A percentile compares a stretch with the other conserved stretches of the same genome.
These are phyloP conservation scores for Lupinus albus DNA, from an alignment of 306 rosid species.

Conservation along the genomic window DNA sequence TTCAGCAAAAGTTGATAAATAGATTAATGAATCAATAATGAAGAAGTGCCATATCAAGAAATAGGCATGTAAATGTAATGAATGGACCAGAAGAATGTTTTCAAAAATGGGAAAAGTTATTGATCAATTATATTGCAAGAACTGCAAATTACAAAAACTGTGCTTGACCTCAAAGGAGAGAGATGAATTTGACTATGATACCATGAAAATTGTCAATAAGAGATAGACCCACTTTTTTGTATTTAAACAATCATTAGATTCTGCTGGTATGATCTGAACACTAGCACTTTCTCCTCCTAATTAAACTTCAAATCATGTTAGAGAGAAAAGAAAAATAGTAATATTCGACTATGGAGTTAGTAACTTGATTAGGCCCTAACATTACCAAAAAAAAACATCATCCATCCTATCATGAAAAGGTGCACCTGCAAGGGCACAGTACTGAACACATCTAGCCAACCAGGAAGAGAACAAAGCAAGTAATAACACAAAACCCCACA, in stretches of 20 bases:
- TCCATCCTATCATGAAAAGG: constrained; percentile 53
- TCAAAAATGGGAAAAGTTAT: constrained; percentile 28
- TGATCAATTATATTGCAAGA: constrained; percentile 30
- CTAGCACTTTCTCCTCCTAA: constrained; percentile 14
- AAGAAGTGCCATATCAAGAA: constrained; percentile 22
- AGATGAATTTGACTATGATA: constrained; percentile 25
- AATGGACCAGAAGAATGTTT: constrained; percentile 37
- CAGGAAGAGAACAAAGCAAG: constrained; percentile 69
- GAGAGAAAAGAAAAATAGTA: constrained; percentile 27
- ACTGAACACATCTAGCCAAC: constrained; percentile 66
- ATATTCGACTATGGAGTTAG: constrained; percentile 1
- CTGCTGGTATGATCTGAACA: constrained; percentile 9
- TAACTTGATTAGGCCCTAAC: constrained; percentile 38
- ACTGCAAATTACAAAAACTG: constrained; percentile 17
- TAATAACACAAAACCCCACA: constrained; percentile 36
- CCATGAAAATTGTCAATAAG: neutral
- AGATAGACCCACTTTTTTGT: neutral
- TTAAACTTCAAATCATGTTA: constrained; percentile 19
- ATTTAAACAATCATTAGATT: constrained; percentile 3
- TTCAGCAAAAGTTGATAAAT: constrained; percentile 12
- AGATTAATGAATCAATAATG: constrained; percentile 15
- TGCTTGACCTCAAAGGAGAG: constrained; percentile 30
- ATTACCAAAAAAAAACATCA: constrained; percentile 23
- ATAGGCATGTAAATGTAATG: neutral
- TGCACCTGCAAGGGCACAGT: constrained; percentile 56